Conservation (phyloP, 495 filamentous ascomycete species). For the Staphylotrichum tortipilum region DNA sequence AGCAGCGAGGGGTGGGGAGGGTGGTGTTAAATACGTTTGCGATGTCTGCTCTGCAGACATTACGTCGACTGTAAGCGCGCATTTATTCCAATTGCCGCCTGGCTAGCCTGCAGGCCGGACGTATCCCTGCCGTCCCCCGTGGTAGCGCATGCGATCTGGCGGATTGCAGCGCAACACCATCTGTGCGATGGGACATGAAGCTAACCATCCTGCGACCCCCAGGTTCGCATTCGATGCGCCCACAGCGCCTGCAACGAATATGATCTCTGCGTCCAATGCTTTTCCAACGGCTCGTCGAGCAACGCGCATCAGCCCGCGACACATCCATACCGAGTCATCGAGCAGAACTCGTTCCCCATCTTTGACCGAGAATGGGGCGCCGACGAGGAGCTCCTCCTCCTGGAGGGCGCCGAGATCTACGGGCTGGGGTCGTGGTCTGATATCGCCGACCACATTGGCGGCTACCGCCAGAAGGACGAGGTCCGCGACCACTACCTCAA, state of each 20-base stretch:
- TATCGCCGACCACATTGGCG: conserved; percentile 95
- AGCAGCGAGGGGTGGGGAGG: conserved; percentile 76
- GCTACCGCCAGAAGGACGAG: conserved; percentile 88
- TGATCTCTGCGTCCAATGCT: conserved; percentile 94
- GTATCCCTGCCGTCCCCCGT: too few relatives aligned
- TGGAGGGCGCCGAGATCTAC: conserved; percentile 97
- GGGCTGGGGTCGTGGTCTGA: conserved; percentile 96
- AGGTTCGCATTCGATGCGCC: conserved; percentile 94
- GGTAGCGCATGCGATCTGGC: too few relatives aligned
- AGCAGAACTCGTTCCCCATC: conserved; percentile 96
- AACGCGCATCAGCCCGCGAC: conserved; percentile 75
- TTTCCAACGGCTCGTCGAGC: conserved; percentile 66
- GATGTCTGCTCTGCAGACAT: conserved; percentile 94
- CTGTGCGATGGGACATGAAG: neutral
- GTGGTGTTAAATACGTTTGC: conserved; percentile 90
- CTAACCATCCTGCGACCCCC: conserved; percentile 12
- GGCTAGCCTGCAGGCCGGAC: too few relatives aligned
- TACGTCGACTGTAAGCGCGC: conserved; percentile 71
- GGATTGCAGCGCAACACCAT: conserved; percentile 12
- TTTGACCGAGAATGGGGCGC: conserved; percentile 94
- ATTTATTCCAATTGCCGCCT: neutral
- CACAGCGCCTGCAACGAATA: conserved; percentile 79
- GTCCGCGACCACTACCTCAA: conserved; percentile 87
- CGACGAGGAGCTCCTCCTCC: conserved; percentile 83
- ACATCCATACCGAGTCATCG: conserved; percentile 87